A percentile compares a stretch with the other conserved stretches of the same genome.
These are phyloP conservation scores for Dioscorea alata DNA, from an alignment of 106 monocot genomes.

Conservation along the genomic window DNA sequence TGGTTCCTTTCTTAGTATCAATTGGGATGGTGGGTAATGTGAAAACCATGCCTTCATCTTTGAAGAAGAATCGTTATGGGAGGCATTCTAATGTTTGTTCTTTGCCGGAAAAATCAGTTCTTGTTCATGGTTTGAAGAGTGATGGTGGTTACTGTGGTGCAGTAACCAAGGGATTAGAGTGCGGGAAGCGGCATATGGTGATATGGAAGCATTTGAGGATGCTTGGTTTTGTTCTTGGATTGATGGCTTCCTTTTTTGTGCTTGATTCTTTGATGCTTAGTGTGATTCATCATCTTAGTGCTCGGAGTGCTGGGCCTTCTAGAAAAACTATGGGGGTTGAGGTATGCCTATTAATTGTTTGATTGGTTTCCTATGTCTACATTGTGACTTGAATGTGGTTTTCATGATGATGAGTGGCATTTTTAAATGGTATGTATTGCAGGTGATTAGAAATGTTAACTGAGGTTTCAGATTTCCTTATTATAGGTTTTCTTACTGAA, in stretches of 20 bases:
- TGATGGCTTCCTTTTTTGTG: constrained; percentile 39
- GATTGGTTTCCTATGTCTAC: too few species aligned
- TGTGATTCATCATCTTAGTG: constrained; percentile 30
- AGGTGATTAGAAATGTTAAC: too few species aligned
- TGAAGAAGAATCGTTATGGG: constrained; percentile 23
- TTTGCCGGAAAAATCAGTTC: not conserved
- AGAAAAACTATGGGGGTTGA: constrained; percentile 6
- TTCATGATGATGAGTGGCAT: too few species aligned
- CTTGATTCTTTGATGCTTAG: constrained; percentile 57
- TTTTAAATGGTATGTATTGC: too few species aligned
- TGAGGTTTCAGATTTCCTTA: too few species aligned
- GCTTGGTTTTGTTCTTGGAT: constrained; percentile 31
- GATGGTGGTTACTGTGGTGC: constrained; percentile 1
- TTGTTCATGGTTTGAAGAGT: constrained; percentile 20
- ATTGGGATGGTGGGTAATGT: constrained; percentile 18
- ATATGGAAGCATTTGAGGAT: constrained; percentile 42
- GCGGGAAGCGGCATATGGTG: constrained; percentile 25
- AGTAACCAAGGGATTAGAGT: constrained; percentile 4
- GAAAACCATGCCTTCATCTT: not conserved
- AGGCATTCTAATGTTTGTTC: constrained; percentile 2
- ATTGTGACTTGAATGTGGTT: too few species aligned
- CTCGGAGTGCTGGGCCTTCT: not conserved
- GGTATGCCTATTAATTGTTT: constrained; percentile 5
- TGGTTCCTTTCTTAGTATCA: not conserved
- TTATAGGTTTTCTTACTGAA: too few species aligned